Base-by-base conservation (phyloP, 2,329 filamentous ascomycete genomes). In the Geoglossum cookeanum region DNA sequence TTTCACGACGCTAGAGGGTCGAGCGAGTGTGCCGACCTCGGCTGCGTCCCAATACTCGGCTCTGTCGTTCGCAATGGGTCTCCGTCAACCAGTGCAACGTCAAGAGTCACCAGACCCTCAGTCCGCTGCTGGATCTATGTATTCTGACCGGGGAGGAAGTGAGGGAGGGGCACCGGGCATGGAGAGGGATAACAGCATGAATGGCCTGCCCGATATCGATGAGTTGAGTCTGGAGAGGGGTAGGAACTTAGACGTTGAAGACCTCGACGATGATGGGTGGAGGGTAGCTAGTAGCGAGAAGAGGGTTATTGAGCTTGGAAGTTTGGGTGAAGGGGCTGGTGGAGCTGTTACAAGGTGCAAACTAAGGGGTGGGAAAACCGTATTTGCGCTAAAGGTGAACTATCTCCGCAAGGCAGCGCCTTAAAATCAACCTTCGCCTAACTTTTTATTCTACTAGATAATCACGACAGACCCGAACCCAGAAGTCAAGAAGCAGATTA, bases 391-490 rank as follows among this genome's bases (percentile, higher is more conserved):
- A 56, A 98, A 98, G 83, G 91, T 94, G 71, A 42, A 15, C 6
- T 3, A 37, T 4, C 39, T 42, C 55, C 42, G 15, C 13, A 32
- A 22, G 47, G 45, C 44, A 15, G 52, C 33, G 27, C 27, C 6
- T 56, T 55, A 58, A 57, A 42, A n/a, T 42, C 30, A 59, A 48
- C 17, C 57, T 39, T 22, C 22, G 22, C 35, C 44, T 33, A 56
- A 3, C 57, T 62, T 39, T 55, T 61, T 64, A 60, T 62, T 58
- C 33, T 52, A 58, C 2, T 61, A 94, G 91, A 85, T 98, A 66
- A 98, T 98, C 68, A 98, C 92, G 2, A 96, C 92, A 37, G 94
- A 97, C 68, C 92, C 92, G 1, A 92, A 98, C 64, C 91, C 92
- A 11, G 91, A 96, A 67, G 88, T 97, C 60, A 97, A 96, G 76